These are phyloP conservation scores for Pythium sp. DNA, from an alignment of 352 stramenopile genomes.

Conservation along the genomic window DNA sequence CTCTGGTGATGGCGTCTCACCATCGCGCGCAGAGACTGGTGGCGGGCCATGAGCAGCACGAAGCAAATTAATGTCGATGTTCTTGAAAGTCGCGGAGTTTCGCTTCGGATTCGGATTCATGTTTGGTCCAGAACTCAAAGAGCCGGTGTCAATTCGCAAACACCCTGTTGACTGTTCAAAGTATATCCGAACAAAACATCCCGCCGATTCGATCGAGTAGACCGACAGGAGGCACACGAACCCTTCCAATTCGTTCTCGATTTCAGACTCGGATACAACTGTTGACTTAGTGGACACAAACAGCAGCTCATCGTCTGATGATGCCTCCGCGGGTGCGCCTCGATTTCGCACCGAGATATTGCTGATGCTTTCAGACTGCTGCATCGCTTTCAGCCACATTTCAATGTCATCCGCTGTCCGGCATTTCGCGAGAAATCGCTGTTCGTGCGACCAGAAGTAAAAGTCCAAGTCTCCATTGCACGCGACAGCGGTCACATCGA, in stretches of 20 bases:
- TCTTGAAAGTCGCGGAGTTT: constrained; percentile 60
- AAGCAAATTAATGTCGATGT: constrained; percentile 50
- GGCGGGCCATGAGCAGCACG: constrained; percentile 10
- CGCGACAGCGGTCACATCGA: constrained; percentile 44
- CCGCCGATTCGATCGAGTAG: constrained; percentile 62
- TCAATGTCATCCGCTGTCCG: constrained; percentile 26
- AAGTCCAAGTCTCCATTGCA: constrained; percentile 35
- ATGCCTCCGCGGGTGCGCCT: constrained; percentile 12
- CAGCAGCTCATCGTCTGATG: constrained; percentile 24
- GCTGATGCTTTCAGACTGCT: constrained; percentile 45
- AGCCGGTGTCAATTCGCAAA: constrained; percentile 65
- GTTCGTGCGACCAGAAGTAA: constrained; percentile 45
- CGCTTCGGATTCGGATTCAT: constrained; percentile 57
- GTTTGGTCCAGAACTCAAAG: constrained; percentile 42
- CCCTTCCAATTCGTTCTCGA: constrained; percentile 33
- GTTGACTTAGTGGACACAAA: constrained; percentile 23
- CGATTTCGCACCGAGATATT: constrained; percentile 28
- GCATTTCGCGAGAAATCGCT: constrained; percentile 34
- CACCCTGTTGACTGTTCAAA: constrained; percentile 67
- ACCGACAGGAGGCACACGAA: constrained; percentile 68
- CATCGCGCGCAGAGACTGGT: background rate
- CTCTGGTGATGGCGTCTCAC: background rate
- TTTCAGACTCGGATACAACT: background rate
- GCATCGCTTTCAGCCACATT: constrained; percentile 62
- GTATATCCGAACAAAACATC: constrained; percentile 67